Evolutionary conservation across 208 protist species (phyloP).

Genomic region (Entamoeba histolytica): DNA sequence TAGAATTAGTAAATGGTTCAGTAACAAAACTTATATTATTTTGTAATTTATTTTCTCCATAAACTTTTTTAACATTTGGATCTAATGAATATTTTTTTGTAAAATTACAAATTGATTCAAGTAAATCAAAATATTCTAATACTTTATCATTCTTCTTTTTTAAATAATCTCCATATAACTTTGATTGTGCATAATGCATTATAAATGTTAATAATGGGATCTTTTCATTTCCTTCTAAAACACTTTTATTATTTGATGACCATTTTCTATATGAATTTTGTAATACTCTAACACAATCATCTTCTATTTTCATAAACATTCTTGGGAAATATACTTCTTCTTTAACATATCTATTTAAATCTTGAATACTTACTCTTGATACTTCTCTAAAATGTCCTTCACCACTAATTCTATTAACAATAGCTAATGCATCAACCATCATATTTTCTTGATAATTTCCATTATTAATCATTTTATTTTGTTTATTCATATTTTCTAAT

Average conservation of each 20-base stretch:
- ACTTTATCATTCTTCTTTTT: background rate
- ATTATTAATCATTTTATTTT: background rate
- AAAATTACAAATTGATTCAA: background rate
- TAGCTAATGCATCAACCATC: background rate
- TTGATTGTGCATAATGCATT: background rate
- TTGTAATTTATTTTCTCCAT: background rate
- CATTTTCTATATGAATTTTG: background rate
- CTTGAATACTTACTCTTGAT: background rate
- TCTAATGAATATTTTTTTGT: background rate
- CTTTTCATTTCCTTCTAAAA: background rate
- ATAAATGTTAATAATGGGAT: background rate
- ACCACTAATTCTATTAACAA: background rate
- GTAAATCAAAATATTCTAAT: background rate
- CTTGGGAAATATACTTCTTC: background rate
- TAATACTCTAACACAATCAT: background rate
- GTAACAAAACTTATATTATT: background rate
- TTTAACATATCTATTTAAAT: background rate
- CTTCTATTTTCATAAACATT: background rate
- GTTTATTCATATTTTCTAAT: background rate
- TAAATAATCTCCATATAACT: background rate
- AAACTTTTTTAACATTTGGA: background rate
- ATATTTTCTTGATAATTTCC: background rate
- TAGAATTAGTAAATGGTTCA: background rate
- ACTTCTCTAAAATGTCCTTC: background rate
- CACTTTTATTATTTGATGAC: background rate